Evolutionary conservation across 257 asterid species (phyloP).

Genomic region (Solanum megistacrolobum): DNA sequence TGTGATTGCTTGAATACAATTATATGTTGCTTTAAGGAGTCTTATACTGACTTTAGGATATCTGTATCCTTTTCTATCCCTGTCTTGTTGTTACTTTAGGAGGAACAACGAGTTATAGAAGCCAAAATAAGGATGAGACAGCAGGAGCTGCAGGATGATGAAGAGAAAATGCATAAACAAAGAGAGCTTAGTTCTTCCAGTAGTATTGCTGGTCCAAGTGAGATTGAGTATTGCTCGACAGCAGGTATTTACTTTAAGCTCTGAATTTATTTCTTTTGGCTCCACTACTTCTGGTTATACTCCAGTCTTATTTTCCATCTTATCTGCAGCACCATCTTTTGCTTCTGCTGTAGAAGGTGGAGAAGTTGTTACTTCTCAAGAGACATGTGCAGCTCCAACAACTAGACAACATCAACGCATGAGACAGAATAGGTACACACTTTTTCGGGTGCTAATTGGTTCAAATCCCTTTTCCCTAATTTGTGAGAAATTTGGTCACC

Average conservation of each 20-base stretch:
- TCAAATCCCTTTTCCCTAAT: background rate
- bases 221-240: constrained; percentile 49
- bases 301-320: constrained; percentile 1
- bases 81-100: constrained; percentile 29
- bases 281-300: constrained; percentile 1
- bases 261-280: background rate
- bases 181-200: constrained; percentile 55
- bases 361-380: constrained; percentile 43
- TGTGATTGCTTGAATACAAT: background rate
- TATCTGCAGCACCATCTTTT: constrained; percentile 43
- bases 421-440: constrained; percentile 64
- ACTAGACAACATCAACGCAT: constrained; percentile 34
- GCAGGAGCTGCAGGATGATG: constrained; percentile 88
- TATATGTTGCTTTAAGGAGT: background rate
- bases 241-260: constrained; percentile 37
- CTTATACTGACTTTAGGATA: background rate
- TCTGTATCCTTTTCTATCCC: constrained; percentile 3
- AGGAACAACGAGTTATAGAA: constrained; percentile 95
- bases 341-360: constrained; percentile 57
- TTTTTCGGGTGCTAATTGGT: background rate
- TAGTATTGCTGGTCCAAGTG: constrained; percentile 42
- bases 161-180: constrained; percentile 51
- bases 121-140: constrained; percentile 97
- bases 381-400: constrained; percentile 26
- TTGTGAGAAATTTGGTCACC: background rate